Evolutionary conservation across 2,329 filamentous ascomycete genomes (phyloP).

Genomic region (Colletotrichum sp.): DNA sequence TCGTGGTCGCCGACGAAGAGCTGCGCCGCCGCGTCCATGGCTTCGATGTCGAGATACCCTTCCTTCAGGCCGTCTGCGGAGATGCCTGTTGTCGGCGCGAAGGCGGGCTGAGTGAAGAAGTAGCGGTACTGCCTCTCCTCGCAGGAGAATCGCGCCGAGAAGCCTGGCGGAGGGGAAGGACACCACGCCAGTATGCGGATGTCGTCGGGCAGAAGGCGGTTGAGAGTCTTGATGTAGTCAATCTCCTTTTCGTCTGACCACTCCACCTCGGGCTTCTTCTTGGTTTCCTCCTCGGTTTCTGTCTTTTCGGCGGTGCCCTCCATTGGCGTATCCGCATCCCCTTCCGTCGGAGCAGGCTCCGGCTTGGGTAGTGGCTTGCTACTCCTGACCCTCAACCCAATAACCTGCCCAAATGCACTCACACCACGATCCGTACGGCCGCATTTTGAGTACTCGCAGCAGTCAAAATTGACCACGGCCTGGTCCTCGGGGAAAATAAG

Average conservation of each 20-base stretch:
- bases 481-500: constrained; percentile 77
- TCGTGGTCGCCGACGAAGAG: constrained; percentile 85
- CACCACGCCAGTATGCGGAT: constrained; percentile 96
- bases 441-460: constrained; percentile 92
- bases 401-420: constrained; percentile 95
- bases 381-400: constrained; percentile 83
- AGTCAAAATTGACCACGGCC: constrained; percentile 76
- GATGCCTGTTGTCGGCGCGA: constrained; percentile 66
- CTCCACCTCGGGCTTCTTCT: constrained; percentile 32
- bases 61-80: constrained; percentile 51
- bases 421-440: constrained; percentile 93
- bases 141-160: constrained; percentile 93
- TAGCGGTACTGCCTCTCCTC: constrained; percentile 92
- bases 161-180: constrained; percentile 76
- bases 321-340: constrained; percentile 24
- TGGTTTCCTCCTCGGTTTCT: constrained; percentile 14
- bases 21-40: constrained; percentile 84
- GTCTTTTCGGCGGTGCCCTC: constrained; percentile 56
- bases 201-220: constrained; percentile 85
- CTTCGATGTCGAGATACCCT: constrained; percentile 86
- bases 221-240: constrained; percentile 82
- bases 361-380: constrained; percentile 64
- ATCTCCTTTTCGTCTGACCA: constrained; percentile 79
- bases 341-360: constrained; percentile 2
- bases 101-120: constrained; percentile 96